Conservation (phyloP, 1,139 yeast species). For the Yamadazyma taylorii region DNA sequence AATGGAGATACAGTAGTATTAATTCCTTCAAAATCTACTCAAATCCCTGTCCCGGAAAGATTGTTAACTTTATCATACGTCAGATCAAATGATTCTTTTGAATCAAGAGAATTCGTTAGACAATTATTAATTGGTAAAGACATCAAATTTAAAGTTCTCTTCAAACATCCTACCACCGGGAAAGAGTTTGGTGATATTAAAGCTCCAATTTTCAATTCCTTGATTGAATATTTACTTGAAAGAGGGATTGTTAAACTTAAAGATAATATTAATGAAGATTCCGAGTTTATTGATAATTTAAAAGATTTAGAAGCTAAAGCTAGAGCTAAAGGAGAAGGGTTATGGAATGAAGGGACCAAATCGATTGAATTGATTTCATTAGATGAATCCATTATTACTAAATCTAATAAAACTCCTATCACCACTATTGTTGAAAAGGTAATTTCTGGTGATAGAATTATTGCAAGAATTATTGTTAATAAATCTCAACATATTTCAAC, state of each 20-base stretch:
- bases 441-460: constrained; percentile 72
- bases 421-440: constrained; percentile 72
- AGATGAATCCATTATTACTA: constrained; percentile 35
- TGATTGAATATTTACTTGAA: constrained; percentile 55
- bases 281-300: constrained; percentile 27
- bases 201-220: constrained; percentile 63
- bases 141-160: constrained; percentile 58
- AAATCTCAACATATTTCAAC: constrained; percentile 47
- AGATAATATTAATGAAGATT: constrained; percentile 49
- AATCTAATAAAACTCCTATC: constrained; percentile 44
- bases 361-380: constrained; percentile 33
- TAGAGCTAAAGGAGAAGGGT: constrained; percentile 45
- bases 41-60: constrained; percentile 56
- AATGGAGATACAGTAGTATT: constrained; percentile 77
- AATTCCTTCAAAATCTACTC: constrained; percentile 50
- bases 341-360: constrained; percentile 45
- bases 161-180: constrained; percentile 49
- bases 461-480: constrained; percentile 54
- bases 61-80: constrained; percentile 63
- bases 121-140: constrained; percentile 68
- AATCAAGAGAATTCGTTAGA: constrained; percentile 63
- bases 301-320: constrained; percentile 49
- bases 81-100: constrained; percentile 50
- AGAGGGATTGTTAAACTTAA: constrained; percentile 66
- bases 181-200: constrained; percentile 74